Evolutionary conservation across 2,329 filamentous ascomycete species (phyloP).

Genomic region (Rutstroemia sydowiana): DNA sequence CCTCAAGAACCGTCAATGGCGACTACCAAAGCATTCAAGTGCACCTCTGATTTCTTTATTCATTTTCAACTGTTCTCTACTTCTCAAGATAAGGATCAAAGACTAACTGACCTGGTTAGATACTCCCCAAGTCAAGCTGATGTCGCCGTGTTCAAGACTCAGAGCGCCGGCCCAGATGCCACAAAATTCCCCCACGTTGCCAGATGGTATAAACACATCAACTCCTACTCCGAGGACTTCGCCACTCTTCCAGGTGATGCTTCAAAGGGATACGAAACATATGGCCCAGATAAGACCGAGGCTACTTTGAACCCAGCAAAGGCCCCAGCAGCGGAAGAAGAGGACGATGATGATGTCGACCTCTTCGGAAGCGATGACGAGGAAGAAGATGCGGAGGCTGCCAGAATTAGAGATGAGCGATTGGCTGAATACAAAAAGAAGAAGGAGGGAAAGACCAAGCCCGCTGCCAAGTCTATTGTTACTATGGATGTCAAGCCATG

Average conservation of each 20-base stretch:
- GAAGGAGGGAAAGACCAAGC: conserved; percentile 91
- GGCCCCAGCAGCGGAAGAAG: conserved; percentile 64
- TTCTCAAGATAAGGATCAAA: conserved; percentile 12
- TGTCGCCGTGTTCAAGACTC: conserved; percentile 88
- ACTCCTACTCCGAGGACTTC: conserved; percentile 89
- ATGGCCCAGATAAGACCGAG: conserved; percentile 77
- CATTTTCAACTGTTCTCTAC: conserved; percentile 12
- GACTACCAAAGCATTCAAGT: conserved; percentile 66
- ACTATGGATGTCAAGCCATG: conserved; percentile 97
- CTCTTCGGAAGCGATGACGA: conserved; percentile 91
- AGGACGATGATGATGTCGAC: conserved; percentile 84
- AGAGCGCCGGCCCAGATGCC: conserved; percentile 67
- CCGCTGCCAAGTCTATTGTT: conserved; percentile 89
- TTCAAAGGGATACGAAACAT: conserved; percentile 79
- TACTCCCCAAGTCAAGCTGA: conserved; percentile 79
- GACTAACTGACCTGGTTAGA: conserved; percentile 32
- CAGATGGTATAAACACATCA: conserved; percentile 99
- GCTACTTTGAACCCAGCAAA: conserved; percentile 80
- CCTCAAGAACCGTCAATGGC: conserved; percentile 87
- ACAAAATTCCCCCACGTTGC: conserved; percentile 89
- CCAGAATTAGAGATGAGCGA: conserved; percentile 76
- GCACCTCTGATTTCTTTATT: conserved; percentile 60
- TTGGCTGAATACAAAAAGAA: conserved; percentile 93
- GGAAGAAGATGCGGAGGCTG: conserved; percentile 87
- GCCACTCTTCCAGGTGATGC: conserved; percentile 83